Base-by-base conservation (phyloP, 768 basidiomycete genomes). In the Boletus sp. region DNA sequence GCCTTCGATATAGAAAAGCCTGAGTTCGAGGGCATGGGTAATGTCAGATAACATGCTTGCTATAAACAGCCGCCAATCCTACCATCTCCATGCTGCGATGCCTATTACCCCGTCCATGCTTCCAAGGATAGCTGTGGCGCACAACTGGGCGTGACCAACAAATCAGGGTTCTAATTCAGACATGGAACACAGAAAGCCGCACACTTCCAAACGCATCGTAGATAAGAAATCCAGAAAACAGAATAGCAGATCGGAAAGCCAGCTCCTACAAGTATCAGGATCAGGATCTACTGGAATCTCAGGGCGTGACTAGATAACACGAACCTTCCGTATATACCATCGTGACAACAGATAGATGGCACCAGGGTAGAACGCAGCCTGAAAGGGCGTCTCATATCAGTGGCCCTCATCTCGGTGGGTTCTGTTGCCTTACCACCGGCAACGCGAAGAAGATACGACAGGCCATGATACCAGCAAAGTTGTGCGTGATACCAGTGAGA, bases 71-170 rank as follows among this genome's bases (percentile, higher is more conserved):
- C 24, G 24, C 24, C 24, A 24, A 24, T 24, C 24, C 24, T 24
- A 24, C 24, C 24, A 24, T 24, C 24, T 24, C 24, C 24, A 24
- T 24, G 24, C 24, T 24, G 24, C 24, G 24, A 24, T 24, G 24
- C 24, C 24, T 3, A 24, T 24, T 52, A 75, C 77, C 2, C 85
- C 87, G 54, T 90, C 81, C 87, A 90, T 86, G 47, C 77, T 79
- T 0, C 77, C 74, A 20, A 91, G 77, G 53, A 90, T 85, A 11
- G 86, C 89, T 18, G 88, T 87, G 36, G 87, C 89, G 67, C 90
- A 83, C 12, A 89, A 69, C 83, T 87, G 56, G 15, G 15, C 0
- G 5, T 5, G 5, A 47, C 15, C 12, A 37, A 39, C 0, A 41
- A 35, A 15, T 45, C 5, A 44, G 14, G 28, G 47, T 24, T 2